Conservation (phyloP, 495 filamentous ascomycete genomes). For the Trichoderma erinaceum region DNA sequence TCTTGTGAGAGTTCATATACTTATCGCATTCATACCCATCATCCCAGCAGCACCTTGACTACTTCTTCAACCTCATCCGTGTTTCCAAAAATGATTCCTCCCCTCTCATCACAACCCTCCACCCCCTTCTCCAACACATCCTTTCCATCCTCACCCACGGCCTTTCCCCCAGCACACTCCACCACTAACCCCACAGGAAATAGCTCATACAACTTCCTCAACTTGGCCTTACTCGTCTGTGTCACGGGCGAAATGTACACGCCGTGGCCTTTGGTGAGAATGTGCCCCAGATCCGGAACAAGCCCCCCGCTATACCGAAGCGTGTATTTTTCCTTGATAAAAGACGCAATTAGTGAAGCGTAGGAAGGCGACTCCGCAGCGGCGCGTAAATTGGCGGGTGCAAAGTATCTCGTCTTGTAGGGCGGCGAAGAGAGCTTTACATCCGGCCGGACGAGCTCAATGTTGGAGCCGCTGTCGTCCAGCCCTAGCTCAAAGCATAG, state of each 20-base stretch:
- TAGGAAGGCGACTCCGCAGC: slow-evolving; percentile 39
- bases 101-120: slow-evolving; percentile 38
- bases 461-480: slow-evolving; percentile 18
- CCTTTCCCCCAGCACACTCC: slow-evolving; percentile 46
- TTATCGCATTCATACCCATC: not conserved
- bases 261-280: slow-evolving; percentile 47
- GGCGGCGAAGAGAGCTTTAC: slow-evolving; percentile 27
- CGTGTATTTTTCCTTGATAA: slow-evolving; percentile 39
- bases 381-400: slow-evolving; percentile 48
- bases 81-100: slow-evolving; percentile 44
- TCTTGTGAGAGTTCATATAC: too few relatives aligned
- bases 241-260: slow-evolving; percentile 47
- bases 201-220: slow-evolving; percentile 46
- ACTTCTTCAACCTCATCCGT: slow-evolving; percentile 37
- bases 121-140: slow-evolving; percentile 34
- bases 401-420: slow-evolving; percentile 41
- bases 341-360: slow-evolving; percentile 35
- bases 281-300: slow-evolving; percentile 48
- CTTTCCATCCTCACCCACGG: slow-evolving; percentile 36
- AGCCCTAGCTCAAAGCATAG: slow-evolving; percentile 41
- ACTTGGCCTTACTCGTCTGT: slow-evolving; percentile 38
- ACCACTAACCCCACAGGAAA: slow-evolving; percentile 45
- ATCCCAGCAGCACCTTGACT: slow-evolving; percentile 20
- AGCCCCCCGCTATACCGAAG: slow-evolving; percentile 47
- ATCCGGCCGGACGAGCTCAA: slow-evolving; percentile 31